Percentiles rank a stretch among this genome's conserved stretches.
Evolutionary conservation across 345 rosid species (phyloP).

Genomic region (Luvunga scandens): DNA sequence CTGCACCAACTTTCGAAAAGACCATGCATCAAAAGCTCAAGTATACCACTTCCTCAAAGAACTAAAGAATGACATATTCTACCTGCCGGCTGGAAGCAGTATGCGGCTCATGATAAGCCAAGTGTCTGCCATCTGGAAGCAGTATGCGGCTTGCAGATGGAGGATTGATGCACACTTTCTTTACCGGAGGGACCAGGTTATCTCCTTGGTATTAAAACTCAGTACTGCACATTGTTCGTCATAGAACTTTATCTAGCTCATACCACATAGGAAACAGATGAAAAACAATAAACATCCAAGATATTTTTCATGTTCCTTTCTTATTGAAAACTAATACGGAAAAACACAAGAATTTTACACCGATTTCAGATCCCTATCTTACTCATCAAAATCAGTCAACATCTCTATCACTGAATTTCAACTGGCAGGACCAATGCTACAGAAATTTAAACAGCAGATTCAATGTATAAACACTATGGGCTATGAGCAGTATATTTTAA

Average conservation of each 20-base stretch:
- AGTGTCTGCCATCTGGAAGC: conserved; percentile 83
- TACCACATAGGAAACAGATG: not conserved
- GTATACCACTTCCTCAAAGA: not conserved
- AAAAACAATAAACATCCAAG: not conserved
- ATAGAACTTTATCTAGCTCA: not conserved
- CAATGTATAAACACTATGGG: not conserved
- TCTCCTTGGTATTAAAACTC: conserved; percentile 39
- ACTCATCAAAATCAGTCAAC: not conserved
- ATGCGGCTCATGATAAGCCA: conserved; percentile 74
- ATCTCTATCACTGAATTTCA: not conserved
- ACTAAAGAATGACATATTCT: conserved; percentile 4
- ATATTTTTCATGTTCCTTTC: not conserved
- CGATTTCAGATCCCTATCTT: not conserved
- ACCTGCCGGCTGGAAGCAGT: conserved; percentile 70
- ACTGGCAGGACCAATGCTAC: not conserved
- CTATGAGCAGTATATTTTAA: too few relatives aligned
- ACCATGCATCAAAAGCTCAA: not conserved
- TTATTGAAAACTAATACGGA: not conserved
- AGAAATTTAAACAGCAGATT: not conserved
- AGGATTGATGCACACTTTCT: conserved; percentile 67
- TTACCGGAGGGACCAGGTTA: conserved; percentile 35
- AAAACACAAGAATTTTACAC: not conserved
- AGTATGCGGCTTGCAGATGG: conserved; percentile 51
- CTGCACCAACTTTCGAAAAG: conserved; percentile 1
- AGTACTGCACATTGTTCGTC: conserved; percentile 48